Conservation (phyloP, 225 moss, liverwort and hornwort genomes). For the Climacium dendroides region DNA sequence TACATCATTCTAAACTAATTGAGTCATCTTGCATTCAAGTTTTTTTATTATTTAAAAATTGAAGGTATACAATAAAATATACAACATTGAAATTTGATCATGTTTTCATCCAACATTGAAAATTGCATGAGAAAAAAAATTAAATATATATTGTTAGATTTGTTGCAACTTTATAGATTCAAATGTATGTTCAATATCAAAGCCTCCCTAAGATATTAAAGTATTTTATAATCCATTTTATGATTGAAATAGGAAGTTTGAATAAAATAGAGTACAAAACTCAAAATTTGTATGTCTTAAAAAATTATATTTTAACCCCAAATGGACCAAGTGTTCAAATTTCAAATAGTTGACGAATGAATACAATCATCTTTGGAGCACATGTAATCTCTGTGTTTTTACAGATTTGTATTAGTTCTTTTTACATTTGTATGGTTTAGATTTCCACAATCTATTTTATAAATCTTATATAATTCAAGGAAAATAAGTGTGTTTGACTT, state of each 20-base stretch:
- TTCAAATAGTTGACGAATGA: background rate
- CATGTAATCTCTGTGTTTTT: too few relatives aligned
- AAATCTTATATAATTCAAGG: background rate
- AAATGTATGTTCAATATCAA: too few relatives aligned
- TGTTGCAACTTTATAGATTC: background rate
- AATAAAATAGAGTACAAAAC: too few relatives aligned
- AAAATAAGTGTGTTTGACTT: accelerated
- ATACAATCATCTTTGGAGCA: background rate
- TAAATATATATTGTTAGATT: background rate
- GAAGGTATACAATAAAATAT: too few relatives aligned
- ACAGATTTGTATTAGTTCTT: too few relatives aligned
- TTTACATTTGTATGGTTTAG: background rate
- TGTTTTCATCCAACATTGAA: background rate
- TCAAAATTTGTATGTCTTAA: background rate
- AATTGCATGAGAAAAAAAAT: background rate
- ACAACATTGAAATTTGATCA: background rate
- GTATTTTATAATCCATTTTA: too few relatives aligned
- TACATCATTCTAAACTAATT: too few relatives aligned
- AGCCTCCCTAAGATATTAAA: too few relatives aligned
- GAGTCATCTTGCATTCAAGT: too few relatives aligned
- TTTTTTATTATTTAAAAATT: background rate
- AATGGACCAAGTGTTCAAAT: background rate
- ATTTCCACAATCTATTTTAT: background rate
- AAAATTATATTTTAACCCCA: background rate
- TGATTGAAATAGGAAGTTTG: too few relatives aligned